These are phyloP conservation scores for Pseudogymnoascus sp. DNA, from an alignment of 2,329 filamentous ascomycete genomes.

Conservation along the genomic window DNA sequence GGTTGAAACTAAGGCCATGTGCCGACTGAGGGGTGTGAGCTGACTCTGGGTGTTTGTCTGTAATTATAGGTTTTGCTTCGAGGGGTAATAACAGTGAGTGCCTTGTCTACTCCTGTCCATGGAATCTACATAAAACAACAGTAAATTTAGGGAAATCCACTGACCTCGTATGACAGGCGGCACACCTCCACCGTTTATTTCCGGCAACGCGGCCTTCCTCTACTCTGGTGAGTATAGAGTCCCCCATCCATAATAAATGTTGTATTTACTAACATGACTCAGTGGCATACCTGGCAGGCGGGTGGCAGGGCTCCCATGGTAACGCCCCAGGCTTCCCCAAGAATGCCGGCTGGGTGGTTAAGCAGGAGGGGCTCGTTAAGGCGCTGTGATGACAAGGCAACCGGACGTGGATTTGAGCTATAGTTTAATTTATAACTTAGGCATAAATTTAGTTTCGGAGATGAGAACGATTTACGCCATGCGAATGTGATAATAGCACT, in stretches of 20 bases:
- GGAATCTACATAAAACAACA: background rate
- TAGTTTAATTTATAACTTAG: too few species aligned
- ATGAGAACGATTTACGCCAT: background rate
- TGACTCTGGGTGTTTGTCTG: background rate
- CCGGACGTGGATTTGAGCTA: too few species aligned
- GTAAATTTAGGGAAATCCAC: background rate
- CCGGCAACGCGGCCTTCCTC: constrained; percentile 33
- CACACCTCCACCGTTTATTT: constrained; percentile 32
- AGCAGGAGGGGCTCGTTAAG: constrained; percentile 30
- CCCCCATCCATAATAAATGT: accelerated
- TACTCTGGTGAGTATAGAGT: constrained; percentile 16
- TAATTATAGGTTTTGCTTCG: constrained; percentile 21
- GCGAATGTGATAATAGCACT: background rate
- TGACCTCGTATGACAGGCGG: background rate
- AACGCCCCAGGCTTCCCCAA: constrained; percentile 32
- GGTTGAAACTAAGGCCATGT: background rate
- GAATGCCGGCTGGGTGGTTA: constrained; percentile 30
- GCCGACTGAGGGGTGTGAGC: background rate
- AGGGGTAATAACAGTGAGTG: constrained; percentile 25
- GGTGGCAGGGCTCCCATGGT: constrained; percentile 26
- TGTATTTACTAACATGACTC: background rate
- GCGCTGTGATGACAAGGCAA: constrained; percentile 23
- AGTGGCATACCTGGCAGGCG: constrained; percentile 34
- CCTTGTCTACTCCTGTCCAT: background rate
- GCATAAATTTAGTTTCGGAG: background rate